A percentile compares a stretch with the other conserved stretches of the same genome.
These are phyloP conservation scores for Psilocybe cyanescens DNA, from an alignment of 768 basidiomycete species.

Conservation along the genomic window DNA sequence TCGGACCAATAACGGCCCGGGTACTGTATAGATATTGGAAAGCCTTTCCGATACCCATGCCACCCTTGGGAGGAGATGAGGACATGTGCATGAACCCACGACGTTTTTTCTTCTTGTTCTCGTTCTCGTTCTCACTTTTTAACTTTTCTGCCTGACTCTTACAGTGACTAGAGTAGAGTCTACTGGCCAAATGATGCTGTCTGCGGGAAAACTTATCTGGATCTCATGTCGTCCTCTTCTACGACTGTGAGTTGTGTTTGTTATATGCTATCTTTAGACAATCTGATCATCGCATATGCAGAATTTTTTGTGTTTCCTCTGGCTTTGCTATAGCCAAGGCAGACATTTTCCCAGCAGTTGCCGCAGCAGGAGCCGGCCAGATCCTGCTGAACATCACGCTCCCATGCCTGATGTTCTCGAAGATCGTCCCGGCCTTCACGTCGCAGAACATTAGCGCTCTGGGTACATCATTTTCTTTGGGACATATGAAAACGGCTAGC, in stretches of 20 bases:
- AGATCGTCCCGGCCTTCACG: conserved; percentile 69
- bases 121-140: not conserved
- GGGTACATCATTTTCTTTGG: conserved; percentile 37
- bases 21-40: not conserved
- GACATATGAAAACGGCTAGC: not conserved
- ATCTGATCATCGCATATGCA: conserved; percentile 26
- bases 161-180: not conserved
- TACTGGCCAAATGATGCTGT: conserved; percentile 19
- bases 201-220: conserved; percentile 58
- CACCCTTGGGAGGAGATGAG: not conserved
- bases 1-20: not conserved
- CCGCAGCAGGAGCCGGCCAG: conserved; percentile 63
- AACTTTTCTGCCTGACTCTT: not conserved
- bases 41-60: not conserved
- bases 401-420: conserved; percentile 72
- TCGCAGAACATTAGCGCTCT: conserved; percentile 57
- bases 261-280: not conserved
- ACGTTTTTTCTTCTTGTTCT: not conserved
- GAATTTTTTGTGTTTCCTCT: conserved; percentile 54
- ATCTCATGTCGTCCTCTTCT: conserved; percentile 62
- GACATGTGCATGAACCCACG: not conserved
- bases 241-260: conserved; percentile 49
- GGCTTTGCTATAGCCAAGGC: conserved; percentile 65
- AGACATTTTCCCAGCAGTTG: conserved; percentile 61
- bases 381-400: conserved; percentile 65